Evolutionary conservation across 306 rosid genomes (phyloP).

Genomic region (Gillenia trifoliata): DNA sequence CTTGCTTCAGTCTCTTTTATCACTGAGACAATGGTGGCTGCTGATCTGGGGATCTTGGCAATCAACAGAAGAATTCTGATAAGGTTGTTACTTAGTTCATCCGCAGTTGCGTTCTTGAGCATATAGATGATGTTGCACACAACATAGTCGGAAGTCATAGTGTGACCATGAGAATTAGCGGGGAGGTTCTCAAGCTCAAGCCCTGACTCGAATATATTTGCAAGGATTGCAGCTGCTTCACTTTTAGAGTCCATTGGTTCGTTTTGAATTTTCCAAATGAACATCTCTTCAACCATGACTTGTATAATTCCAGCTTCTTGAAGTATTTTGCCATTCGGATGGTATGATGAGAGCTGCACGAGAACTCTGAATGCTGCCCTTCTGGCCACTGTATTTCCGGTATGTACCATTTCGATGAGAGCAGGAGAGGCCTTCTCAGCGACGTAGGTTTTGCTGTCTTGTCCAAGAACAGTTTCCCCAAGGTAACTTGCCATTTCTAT

Average conservation of each 20-base stretch:
- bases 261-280: conserved; percentile 27
- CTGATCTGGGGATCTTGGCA: conserved; percentile 24
- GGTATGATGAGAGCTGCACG: conserved; percentile 34
- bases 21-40: conserved; percentile 20
- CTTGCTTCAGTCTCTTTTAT: conserved; percentile 34
- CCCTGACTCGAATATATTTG: conserved; percentile 31
- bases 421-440: conserved; percentile 39
- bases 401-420: conserved; percentile 31
- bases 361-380: conserved; percentile 39
- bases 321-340: conserved; percentile 28
- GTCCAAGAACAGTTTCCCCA: conserved; percentile 39
- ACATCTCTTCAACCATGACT: conserved; percentile 45
- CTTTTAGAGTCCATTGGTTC: conserved; percentile 33
- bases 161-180: conserved; percentile 32
- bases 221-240: conserved; percentile 47
- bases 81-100: conserved; percentile 32
- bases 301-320: conserved; percentile 35
- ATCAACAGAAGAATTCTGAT: conserved; percentile 34
- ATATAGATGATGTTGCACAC: conserved; percentile 30
- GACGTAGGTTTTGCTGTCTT: conserved; percentile 26
- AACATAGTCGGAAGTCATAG: conserved; percentile 37
- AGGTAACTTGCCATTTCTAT: conserved; percentile 45
- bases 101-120: conserved; percentile 40
- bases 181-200: conserved; percentile 30
- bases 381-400: conserved; percentile 29